Evolutionary conservation across 306 rosid species (phyloP).

Genomic region (Fragaria iinumae): DNA sequence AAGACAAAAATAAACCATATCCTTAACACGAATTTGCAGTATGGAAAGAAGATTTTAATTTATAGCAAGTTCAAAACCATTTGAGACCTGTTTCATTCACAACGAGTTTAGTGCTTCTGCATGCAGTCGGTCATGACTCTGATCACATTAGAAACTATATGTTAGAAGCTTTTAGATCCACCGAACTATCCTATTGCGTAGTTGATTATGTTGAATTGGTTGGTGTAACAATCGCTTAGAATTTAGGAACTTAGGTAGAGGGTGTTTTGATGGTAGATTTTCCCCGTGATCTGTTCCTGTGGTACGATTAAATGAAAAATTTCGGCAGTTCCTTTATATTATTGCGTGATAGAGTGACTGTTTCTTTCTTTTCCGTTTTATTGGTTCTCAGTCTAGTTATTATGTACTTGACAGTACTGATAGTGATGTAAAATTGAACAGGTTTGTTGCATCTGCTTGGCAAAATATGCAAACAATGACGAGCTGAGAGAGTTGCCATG

Average conservation of each 20-base stretch:
- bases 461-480: conserved; percentile 78
- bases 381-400: neutral
- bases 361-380: conserved; percentile 1
- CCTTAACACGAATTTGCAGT: neutral
- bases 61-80: neutral
- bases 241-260: neutral
- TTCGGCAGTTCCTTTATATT: neutral
- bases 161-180: neutral
- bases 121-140: conserved; percentile 1
- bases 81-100: neutral
- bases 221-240: neutral
- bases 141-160: neutral
- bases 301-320: neutral
- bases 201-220: neutral
- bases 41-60: neutral
- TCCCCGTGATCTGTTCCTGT: neutral
- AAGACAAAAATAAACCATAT: neutral
- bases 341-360: neutral
- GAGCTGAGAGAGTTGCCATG: conserved; percentile 90
- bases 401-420: neutral
- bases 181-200: neutral
- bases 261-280: neutral
- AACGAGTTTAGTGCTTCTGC: neutral
- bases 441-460: conserved; percentile 95
- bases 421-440: conserved; percentile 35